These are phyloP conservation scores for Aurifilum marmelostoma DNA, from an alignment of 2,329 filamentous ascomycete genomes.

Conservation along the genomic window DNA sequence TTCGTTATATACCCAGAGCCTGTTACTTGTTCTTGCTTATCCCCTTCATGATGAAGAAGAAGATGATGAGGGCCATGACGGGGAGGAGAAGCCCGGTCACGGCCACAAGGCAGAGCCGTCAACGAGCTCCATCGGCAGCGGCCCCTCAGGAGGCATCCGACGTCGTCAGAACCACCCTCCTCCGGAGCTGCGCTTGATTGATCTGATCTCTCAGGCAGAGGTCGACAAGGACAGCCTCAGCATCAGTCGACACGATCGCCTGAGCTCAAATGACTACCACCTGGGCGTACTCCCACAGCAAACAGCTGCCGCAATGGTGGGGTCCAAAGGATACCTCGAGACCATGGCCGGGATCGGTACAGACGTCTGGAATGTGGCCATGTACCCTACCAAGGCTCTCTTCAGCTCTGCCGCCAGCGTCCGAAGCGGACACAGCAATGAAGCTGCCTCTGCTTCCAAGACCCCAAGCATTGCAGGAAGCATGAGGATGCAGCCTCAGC, in stretches of 20 bases:
- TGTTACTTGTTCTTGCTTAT: constrained; percentile 91
- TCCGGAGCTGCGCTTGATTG: constrained; percentile 88
- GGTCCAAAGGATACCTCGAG: constrained; percentile 75
- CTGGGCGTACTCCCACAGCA: constrained; percentile 75
- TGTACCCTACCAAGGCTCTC: constrained; percentile 77
- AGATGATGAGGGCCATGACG: constrained; percentile 58
- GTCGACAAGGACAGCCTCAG: constrained; percentile 85
- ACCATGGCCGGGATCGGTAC: constrained; percentile 71
- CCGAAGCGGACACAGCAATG: constrained; percentile 62
- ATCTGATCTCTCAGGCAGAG: constrained; percentile 83
- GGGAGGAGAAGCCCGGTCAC: constrained; percentile 38
- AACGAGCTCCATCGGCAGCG: constrained; percentile 54
- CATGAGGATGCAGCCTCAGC: constrained; percentile 31
- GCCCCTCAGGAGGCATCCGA: constrained; percentile 66
- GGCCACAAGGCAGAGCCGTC: constrained; percentile 50
- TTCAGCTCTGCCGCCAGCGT: constrained; percentile 88
- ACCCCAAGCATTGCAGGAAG: constrained; percentile 45
- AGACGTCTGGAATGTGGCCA: constrained; percentile 88
- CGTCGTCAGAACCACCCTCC: constrained; percentile 78
- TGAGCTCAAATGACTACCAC: constrained; percentile 91
- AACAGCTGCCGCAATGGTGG: constrained; percentile 65
- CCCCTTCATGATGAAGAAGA: constrained; percentile 73
- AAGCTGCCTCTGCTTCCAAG: constrained; percentile 57
- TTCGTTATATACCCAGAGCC: constrained; percentile 90
- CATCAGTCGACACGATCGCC: constrained; percentile 82